Conservation (phyloP, 2,329 filamentous ascomycete species). For the Rutstroemia sp. region DNA sequence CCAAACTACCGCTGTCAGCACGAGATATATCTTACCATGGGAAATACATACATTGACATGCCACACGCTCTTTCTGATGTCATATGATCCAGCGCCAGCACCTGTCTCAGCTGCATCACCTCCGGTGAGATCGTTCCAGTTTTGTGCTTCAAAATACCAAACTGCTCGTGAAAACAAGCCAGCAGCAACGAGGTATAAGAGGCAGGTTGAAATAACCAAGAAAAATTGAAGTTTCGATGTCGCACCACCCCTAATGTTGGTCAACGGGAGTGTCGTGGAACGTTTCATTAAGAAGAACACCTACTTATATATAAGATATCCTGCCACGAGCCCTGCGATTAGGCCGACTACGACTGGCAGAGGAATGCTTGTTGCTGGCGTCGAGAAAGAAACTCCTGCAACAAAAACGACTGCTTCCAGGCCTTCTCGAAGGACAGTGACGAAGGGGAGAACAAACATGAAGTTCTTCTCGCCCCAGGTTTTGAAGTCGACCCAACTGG, state of each 20-base stretch:
- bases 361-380: conserved; percentile 70
- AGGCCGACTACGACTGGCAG: conserved; percentile 69
- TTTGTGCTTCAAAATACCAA: conserved; percentile 65
- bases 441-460: conserved; percentile 80
- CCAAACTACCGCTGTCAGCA: conserved; percentile 55
- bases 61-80: conserved; percentile 73
- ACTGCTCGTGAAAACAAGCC: conserved; percentile 72
- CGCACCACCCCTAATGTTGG: conserved; percentile 46
- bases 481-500: conserved; percentile 44
- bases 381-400: conserved; percentile 70
- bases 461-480: conserved; percentile 67
- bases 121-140: conserved; percentile 47
- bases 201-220: conserved; percentile 72
- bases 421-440: conserved; percentile 81
- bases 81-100: conserved; percentile 67
- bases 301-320: conserved; percentile 73
- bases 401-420: conserved; percentile 83
- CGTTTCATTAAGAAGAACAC: conserved; percentile 21
- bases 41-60: conserved; percentile 61
- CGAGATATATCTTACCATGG: not conserved
- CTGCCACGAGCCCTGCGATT: conserved; percentile 56
- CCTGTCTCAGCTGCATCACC: conserved; percentile 54
- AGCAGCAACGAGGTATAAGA: conserved; percentile 77
- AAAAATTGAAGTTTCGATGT: conserved; percentile 65
- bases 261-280: conserved; percentile 6